Evolutionary conservation across 2,329 filamentous ascomycete genomes (phyloP), one percentile per base, ranked within the genome.

Genomic region (Penicillium psychrosexuale): DNA sequence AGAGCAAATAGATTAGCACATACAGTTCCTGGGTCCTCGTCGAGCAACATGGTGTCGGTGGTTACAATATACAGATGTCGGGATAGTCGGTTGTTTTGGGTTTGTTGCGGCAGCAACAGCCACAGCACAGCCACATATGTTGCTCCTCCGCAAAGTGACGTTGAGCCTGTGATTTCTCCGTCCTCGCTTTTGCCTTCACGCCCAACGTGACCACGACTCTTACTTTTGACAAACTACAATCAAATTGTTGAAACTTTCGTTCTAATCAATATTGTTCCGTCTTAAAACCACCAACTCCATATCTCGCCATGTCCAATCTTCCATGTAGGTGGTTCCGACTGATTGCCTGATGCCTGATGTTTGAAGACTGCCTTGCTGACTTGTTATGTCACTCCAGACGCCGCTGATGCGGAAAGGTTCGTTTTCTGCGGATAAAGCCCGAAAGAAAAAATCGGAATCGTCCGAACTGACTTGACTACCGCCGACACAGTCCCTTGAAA

Each of bases 341-440:
- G 37, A 42, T 24, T 24, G 22, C 22, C 22, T 24, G 3, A 24
- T 57, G 47, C 34, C 52, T 51, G 28, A 22, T 45, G 3, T 22
- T 15, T 30, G 8, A 34, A 27, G 9, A 45, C 52, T 54, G 27
- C 51, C 34, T 45, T 36, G 19, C 19, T 19, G 19, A 47, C 60
- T 55, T 62, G 19, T 19, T 19, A 19, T 63, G 44, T 51, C 47
- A 42, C 47, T 48, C 27, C 77, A 97, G 94, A 97, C 81, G 94
- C 94, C 69, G 91, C 95, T 65, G 94, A 99, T 78, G 94, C 94
- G 68, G 94, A 99, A 80, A 96, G 89, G 90, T 93, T 69, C 63
- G 78, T 74, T 57, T 24, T 28, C 45, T 28, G 15, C n/a, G 31
- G 22, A 22, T 38, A 19, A 8, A 30, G 15, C 24, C 28, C 31